A percentile compares a stretch with the other conserved stretches of the same genome.
These are phyloP conservation scores for Arxiozyma bovina DNA, from an alignment of 1,139 yeast species.

Conservation along the genomic window DNA sequence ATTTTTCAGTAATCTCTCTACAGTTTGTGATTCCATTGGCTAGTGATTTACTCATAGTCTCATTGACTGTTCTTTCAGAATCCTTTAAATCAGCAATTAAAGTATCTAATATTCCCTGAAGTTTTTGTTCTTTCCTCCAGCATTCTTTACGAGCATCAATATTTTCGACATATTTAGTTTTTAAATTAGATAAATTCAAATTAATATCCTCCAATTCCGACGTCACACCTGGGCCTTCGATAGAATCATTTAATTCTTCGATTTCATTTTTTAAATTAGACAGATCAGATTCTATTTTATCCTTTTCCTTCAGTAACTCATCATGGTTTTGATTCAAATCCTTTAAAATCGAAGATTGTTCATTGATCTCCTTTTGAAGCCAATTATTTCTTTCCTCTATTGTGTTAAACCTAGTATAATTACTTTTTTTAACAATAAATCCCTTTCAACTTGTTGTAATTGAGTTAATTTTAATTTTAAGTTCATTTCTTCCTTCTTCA, in stretches of 20 bases:
- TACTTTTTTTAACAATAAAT: slow-evolving; percentile 63
- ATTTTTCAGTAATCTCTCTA: slow-evolving; percentile 45
- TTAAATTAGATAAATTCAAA: slow-evolving; percentile 31
- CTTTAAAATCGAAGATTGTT: slow-evolving; percentile 28
- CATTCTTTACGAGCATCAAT: slow-evolving; percentile 60
- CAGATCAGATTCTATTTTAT: slow-evolving; percentile 19
- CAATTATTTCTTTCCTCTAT: slow-evolving; percentile 58
- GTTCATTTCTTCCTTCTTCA: slow-evolving; percentile 37
- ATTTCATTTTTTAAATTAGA: slow-evolving; percentile 22
- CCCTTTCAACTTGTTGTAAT: slow-evolving; percentile 48
- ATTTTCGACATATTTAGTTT: slow-evolving; percentile 36
- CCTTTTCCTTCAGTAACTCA: slow-evolving; percentile 11
- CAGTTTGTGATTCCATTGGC: slow-evolving; percentile 66
- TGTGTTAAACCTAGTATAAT: slow-evolving; percentile 51
- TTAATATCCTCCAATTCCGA: slow-evolving; percentile 30
- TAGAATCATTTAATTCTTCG: slow-evolving; percentile 32
- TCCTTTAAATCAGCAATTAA: slow-evolving; percentile 45
- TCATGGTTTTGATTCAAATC: slow-evolving; percentile 8
- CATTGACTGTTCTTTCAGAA: slow-evolving; percentile 54
- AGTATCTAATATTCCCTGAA: slow-evolving; percentile 48
- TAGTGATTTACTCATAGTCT: slow-evolving; percentile 66
- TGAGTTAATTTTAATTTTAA: slow-evolving; percentile 38
- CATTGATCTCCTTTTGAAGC: slow-evolving; percentile 46
- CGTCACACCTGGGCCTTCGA: slow-evolving; percentile 33
- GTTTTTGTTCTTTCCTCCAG: slow-evolving; percentile 75